phyloP scores from a whole-genome alignment of 805 yeast species.

The Novakomyces olei region DNA sequence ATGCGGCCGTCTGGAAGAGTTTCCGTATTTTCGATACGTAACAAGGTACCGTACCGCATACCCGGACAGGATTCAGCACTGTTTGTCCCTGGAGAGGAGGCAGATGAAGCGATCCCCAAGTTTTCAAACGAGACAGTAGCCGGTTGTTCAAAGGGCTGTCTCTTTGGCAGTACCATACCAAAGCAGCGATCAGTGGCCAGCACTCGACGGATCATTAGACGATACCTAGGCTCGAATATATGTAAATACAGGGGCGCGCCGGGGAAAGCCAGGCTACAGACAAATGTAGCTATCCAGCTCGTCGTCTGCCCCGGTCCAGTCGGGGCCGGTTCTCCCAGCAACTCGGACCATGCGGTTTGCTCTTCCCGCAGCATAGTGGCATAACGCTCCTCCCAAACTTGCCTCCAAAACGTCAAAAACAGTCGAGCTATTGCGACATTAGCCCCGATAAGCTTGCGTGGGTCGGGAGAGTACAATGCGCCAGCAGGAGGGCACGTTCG shows the following conservation, averaged over 20 bases:
- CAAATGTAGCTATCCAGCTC: conserved; percentile 2
- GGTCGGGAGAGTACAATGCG: not conserved
- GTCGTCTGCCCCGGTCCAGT: not conserved
- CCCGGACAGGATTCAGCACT: no score
- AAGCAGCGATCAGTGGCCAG: not conserved
- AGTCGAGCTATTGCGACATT: no score
- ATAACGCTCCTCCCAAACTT: not conserved
- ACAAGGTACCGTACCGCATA: no score
- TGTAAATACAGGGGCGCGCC: conserved; percentile 3
- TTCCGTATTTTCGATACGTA: no score
- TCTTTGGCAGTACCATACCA: not conserved
- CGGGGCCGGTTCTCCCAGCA: not conserved
- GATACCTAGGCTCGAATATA: conserved; percentile 4
- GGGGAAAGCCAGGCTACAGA: conserved; percentile 2
- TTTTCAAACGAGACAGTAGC: no score
- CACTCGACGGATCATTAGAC: conserved; percentile 1
- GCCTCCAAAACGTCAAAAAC: no score
- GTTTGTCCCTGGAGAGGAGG: no score
- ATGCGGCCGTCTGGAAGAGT: no score
- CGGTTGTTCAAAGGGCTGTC: no score
- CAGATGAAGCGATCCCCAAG: no score
- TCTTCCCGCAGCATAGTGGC: not conserved
- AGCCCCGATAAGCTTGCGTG: no score
- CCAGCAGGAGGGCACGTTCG: no score
- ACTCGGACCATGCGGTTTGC: not conserved